Base-by-base conservation (phyloP, 2,329 filamentous ascomycete species). In the Harringtonia lauricola region DNA sequence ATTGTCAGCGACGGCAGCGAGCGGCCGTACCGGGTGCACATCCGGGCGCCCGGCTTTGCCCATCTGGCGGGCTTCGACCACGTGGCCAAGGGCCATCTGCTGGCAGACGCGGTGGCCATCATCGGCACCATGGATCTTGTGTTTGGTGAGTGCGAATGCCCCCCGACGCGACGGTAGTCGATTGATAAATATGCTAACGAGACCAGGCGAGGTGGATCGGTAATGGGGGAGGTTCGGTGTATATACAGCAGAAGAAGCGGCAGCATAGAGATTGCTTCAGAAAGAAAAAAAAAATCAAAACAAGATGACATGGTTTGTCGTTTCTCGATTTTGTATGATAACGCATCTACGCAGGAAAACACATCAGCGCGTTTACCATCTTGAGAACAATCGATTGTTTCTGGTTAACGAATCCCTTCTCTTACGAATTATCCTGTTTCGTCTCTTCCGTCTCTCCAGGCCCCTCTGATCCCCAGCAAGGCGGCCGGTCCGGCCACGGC, bases 11-110 rank as follows among this genome's bases (percentile, higher is more conserved):
- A 98, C 61, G 92, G 92, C 51, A 92, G 81, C 61, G 92, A 98
- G 76, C 76, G 92, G 59, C 92, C 92, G 38, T 98, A 98, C 71
- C 78, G 94, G 59, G 95, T 92, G 68, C 94, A 95, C 72, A 95
- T 98, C 57, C 81, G 92, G 56, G 90, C 94, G 31, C 92, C 92
- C 46, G 92, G 92, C 49, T 98, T 98, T 59, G 92, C 92, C 51
- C 94, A 98, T 68, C 68, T 98, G 64, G 79, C 78, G 58, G 90
- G 87, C 53, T 95, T 98, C 63, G 92, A 98, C 63, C 90, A 96
- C 60, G 75, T 98, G 44, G 81, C 81, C 51, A 83, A 86, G 67
- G 92, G 92, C 28, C 94, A 98, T 68, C 67, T 98, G 65, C 69
- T 98, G 56, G 92, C 94, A 48, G 92, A 98, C 65, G 92, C 90